Percentiles rank a stretch among this genome's conserved stretches.
phyloP scores from a whole-genome alignment of 176 grass and related monocot species.

The Raddia distichophylla region DNA sequence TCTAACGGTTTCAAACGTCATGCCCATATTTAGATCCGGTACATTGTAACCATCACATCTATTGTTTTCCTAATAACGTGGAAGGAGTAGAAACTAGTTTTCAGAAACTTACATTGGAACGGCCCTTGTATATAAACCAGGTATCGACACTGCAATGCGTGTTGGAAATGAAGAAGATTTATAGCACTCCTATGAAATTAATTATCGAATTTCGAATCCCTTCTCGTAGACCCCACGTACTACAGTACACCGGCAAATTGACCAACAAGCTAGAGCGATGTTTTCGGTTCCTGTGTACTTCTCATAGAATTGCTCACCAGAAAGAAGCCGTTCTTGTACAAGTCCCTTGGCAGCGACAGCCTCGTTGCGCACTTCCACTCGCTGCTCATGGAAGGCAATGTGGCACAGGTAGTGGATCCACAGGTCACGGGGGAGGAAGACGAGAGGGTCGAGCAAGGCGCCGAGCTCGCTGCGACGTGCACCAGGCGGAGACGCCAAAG shows the following conservation, averaged over 20 bases:
- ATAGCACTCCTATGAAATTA: too few relatives aligned
- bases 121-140: too few relatives aligned
- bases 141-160: too few relatives aligned
- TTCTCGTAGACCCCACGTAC: too few relatives aligned
- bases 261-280: constrained; percentile 70
- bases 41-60: too few relatives aligned
- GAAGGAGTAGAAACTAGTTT: too few relatives aligned
- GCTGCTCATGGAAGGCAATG: constrained; percentile 1
- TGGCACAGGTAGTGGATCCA: constrained; percentile 37
- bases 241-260: constrained; percentile 47
- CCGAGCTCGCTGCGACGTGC: constrained; percentile 45
- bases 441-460: constrained; percentile 25
- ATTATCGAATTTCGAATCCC: too few relatives aligned
- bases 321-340: constrained; percentile 13
- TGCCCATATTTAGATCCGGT: too few relatives aligned
- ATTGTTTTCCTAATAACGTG: too few relatives aligned
- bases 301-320: constrained; percentile 67
- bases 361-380: constrained; percentile 34
- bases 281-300: constrained; percentile 64
- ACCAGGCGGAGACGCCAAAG: constrained; percentile 41
- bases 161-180: too few relatives aligned
- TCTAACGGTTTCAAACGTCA: too few relatives aligned
- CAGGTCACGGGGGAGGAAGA: constrained; percentile 20
- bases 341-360: background rate
- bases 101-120: too few relatives aligned